Percentiles rank a stretch among this genome's conserved stretches.
These are phyloP conservation scores for Trichoderma endophyticum DNA, from an alignment of 2,329 filamentous ascomycete species.

Conservation along the genomic window DNA sequence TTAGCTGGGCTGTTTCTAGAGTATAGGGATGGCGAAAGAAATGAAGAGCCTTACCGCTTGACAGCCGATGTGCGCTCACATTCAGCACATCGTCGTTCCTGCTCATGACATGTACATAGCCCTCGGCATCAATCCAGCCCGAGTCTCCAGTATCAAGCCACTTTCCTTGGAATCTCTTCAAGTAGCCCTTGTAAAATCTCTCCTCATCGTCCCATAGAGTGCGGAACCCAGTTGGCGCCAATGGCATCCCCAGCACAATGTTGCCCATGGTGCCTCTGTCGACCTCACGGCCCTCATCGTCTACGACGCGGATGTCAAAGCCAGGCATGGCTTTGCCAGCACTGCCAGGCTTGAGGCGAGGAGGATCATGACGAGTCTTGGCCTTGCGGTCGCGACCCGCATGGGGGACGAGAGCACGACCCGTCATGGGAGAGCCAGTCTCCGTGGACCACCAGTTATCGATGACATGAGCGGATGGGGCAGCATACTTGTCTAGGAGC, in stretches of 20 bases:
- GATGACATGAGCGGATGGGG: slow-evolving; percentile 53
- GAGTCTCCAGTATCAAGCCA: slow-evolving; percentile 93
- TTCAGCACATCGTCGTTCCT: slow-evolving; percentile 85
- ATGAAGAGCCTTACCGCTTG: slow-evolving; percentile 61
- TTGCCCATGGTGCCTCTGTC: slow-evolving; percentile 79
- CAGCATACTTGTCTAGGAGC: slow-evolving; percentile 64
- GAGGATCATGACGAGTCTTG: slow-evolving; percentile 39
- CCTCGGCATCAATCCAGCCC: slow-evolving; percentile 76
- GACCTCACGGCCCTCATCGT: slow-evolving; percentile 73
- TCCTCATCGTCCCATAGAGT: slow-evolving; percentile 84
- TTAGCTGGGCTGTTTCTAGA: not conserved
- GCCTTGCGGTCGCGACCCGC: slow-evolving; percentile 54
- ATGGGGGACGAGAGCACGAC: slow-evolving; percentile 54
- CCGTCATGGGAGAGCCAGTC: slow-evolving; percentile 57
- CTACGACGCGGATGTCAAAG: slow-evolving; percentile 80
- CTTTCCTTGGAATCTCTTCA: slow-evolving; percentile 74
- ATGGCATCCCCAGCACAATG: slow-evolving; percentile 77
- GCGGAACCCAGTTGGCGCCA: slow-evolving; percentile 82
- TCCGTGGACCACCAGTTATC: slow-evolving; percentile 64
- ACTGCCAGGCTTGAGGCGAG: slow-evolving; percentile 73
- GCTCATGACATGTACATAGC: slow-evolving; percentile 63
- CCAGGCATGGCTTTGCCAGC: slow-evolving; percentile 90
- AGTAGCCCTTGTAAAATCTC: slow-evolving; percentile 79
- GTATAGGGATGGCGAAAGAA: not conserved
- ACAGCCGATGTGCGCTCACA: slow-evolving; percentile 88